Percentiles rank a stretch among this genome's conserved stretches.
Conservation (phyloP, 352 stramenopile genomes). For the Thraustochytrium sp. region DNA sequence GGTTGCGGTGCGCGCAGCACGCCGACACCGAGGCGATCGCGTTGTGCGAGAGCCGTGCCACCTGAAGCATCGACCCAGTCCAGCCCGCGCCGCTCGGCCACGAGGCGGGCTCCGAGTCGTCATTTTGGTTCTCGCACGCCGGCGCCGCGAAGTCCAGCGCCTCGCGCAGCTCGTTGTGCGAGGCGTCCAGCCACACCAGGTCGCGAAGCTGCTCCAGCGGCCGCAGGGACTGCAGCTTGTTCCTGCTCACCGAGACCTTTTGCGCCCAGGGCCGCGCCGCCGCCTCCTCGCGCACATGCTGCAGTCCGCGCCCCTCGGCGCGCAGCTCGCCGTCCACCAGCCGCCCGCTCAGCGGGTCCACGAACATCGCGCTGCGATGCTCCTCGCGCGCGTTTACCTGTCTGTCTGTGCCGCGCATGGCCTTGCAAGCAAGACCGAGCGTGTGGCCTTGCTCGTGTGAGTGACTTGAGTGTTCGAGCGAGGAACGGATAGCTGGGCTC, state of each 20-base stretch:
- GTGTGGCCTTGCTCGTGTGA: too few relatives aligned
- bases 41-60: neutral
- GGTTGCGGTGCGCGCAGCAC: neutral
- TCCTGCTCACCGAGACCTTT: conserved; percentile 30
- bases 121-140: neutral
- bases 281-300: neutral
- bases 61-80: conserved; percentile 30
- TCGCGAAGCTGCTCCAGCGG: conserved; percentile 38
- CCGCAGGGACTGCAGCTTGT: conserved; percentile 24
- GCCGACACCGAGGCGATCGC: neutral
- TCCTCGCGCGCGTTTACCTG: too few relatives aligned
- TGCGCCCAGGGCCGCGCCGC: conserved; percentile 27
- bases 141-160: conserved; percentile 42
- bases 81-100: conserved; percentile 7
- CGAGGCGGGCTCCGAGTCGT: neutral
- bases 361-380: too few relatives aligned
- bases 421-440: too few relatives aligned
- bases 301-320: neutral
- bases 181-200: conserved; percentile 44
- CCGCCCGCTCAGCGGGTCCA: neutral
- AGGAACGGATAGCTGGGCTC: too few relatives aligned
- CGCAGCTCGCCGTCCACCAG: neutral
- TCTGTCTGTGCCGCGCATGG: too few relatives aligned
- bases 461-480: too few relatives aligned
- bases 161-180: conserved; percentile 38